Evolutionary conservation across 225 moss, liverwort and hornwort species (phyloP).

Genomic region (Pseudoscleropodium purum): DNA sequence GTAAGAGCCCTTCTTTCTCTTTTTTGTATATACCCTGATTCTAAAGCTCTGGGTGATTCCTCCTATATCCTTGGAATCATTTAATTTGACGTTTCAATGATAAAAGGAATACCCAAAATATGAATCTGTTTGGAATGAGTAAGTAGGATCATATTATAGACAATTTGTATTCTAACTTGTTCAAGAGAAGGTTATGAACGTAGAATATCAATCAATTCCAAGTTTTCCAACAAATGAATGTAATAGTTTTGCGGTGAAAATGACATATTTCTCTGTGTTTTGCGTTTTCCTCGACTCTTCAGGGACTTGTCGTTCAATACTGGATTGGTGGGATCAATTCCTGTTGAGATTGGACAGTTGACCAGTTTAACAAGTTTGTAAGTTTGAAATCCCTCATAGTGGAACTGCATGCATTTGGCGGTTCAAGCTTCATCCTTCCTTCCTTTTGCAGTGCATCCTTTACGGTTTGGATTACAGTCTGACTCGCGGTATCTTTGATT

Average conservation of each 20-base stretch:
- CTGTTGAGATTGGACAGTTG: slow-evolving; percentile 33
- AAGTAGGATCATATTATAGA: background rate
- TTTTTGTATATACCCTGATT: background rate
- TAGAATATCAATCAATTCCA: background rate
- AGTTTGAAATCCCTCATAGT: background rate
- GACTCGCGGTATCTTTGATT: background rate
- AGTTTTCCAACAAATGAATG: background rate
- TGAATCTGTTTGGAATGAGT: background rate
- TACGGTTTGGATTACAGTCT: too few species aligned
- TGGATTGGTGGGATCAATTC: slow-evolving; percentile 13
- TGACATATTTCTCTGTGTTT: background rate
- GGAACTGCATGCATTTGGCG: background rate
- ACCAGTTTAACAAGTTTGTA: slow-evolving; percentile 16
- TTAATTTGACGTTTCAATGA: background rate
- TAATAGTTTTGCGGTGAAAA: background rate
- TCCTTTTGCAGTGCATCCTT: background rate
- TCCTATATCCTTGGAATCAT: background rate
- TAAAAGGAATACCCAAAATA: background rate
- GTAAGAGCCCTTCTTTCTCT: slow-evolving; percentile 5
- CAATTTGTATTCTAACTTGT: background rate
- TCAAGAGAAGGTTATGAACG: background rate
- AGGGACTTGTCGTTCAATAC: slow-evolving; percentile 43
- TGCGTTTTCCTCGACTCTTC: background rate
- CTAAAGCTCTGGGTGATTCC: background rate
- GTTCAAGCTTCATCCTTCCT: background rate